Percentiles rank a stretch among this genome's conserved stretches.
phyloP scores from a whole-genome alignment of 345 rosid species.

The Atalantia buxifolia region DNA sequence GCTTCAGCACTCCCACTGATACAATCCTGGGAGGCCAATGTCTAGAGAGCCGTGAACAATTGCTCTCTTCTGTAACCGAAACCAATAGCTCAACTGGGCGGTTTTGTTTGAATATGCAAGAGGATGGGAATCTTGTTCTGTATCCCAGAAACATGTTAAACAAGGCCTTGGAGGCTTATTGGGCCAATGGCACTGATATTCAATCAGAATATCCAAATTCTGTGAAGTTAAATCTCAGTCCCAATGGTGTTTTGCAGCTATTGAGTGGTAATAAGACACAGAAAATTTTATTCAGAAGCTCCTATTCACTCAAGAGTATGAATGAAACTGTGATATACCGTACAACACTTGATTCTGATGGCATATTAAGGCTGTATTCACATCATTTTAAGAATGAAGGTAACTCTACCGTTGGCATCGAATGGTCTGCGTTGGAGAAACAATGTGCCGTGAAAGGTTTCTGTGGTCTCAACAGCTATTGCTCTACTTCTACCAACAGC shows the following conservation, averaged over 20 bases:
- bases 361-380: constrained; percentile 21
- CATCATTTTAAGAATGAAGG: constrained; percentile 2
- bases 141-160: constrained; percentile 8
- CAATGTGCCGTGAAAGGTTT: constrained; percentile 6
- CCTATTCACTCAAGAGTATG: neutral
- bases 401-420: neutral
- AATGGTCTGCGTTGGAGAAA: constrained; percentile 1
- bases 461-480: constrained; percentile 26
- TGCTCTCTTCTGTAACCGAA: neutral
- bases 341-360: constrained; percentile 20
- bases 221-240: neutral
- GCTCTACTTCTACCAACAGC: neutral
- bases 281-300: neutral
- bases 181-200: neutral
- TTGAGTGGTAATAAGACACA: fast-evolving
- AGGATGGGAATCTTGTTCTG: constrained; percentile 20
- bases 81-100: constrained; percentile 12
- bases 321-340: constrained; percentile 5
- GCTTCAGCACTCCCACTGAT: constrained; percentile 19
- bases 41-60: neutral
- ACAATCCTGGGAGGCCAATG: constrained; percentile 26
- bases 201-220: too few relatives aligned
- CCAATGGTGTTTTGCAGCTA: neutral
- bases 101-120: constrained; percentile 9
- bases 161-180: neutral